Evolutionary conservation across 2,329 filamentous ascomycete species (phyloP).

Genomic region (Colletotrichum sojae): DNA sequence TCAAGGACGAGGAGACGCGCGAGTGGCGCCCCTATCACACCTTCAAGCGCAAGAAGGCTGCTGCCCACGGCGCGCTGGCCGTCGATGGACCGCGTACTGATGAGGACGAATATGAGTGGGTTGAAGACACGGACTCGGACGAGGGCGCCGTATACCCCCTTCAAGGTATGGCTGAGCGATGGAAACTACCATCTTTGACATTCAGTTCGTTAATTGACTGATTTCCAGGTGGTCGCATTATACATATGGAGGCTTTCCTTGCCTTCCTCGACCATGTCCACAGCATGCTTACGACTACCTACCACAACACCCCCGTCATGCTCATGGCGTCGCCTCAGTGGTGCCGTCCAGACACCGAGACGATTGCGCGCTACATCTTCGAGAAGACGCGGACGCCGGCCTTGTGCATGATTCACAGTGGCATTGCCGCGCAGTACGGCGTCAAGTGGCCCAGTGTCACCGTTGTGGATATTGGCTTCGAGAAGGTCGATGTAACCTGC

Average conservation of each 20-base stretch:
- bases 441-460: slow-evolving; percentile 82
- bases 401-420: slow-evolving; percentile 91
- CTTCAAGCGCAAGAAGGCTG: slow-evolving; percentile 71
- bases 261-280: slow-evolving; percentile 94
- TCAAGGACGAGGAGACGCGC: slow-evolving; percentile 84
- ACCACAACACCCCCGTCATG: slow-evolving; percentile 96
- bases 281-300: slow-evolving; percentile 88
- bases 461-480: slow-evolving; percentile 90
- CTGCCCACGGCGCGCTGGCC: slow-evolving; percentile 35
- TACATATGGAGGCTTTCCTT: slow-evolving; percentile 93
- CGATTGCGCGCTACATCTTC: slow-evolving; percentile 93
- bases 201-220: slow-evolving; percentile 23
- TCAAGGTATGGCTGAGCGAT: slow-evolving; percentile 58
- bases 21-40: slow-evolving; percentile 84
- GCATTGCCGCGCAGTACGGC: slow-evolving; percentile 88
- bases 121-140: slow-evolving; percentile 89
- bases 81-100: slow-evolving; percentile 45
- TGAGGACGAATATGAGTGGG: slow-evolving; percentile 77
- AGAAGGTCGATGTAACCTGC: slow-evolving; percentile 94
- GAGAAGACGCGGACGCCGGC: slow-evolving; percentile 97
- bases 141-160: slow-evolving; percentile 95
- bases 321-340: slow-evolving; percentile 91
- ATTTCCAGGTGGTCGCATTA: slow-evolving; percentile 79
- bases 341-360: slow-evolving; percentile 89
- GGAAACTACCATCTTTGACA: neutral